These are phyloP conservation scores for Theileria orientalis DNA, from an alignment of 169 alveolate genomes.

Conservation along the genomic window DNA sequence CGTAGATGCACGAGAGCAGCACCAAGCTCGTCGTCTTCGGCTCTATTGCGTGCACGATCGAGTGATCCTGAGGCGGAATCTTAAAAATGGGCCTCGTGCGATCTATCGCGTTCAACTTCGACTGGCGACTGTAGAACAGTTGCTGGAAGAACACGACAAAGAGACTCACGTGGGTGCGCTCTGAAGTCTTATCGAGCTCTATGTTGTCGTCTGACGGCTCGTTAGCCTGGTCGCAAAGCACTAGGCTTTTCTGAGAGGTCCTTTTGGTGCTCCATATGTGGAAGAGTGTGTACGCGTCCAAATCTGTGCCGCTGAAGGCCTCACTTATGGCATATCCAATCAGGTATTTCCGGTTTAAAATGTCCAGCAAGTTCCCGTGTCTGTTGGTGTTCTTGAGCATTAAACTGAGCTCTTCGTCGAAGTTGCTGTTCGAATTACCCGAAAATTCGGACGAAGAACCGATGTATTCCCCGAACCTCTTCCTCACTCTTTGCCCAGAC, in stretches of 20 bases:
- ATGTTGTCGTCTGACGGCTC: slow-evolving; percentile 11
- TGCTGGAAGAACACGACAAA: slow-evolving; percentile 58
- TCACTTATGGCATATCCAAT: slow-evolving; percentile 59
- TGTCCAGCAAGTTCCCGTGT: slow-evolving; percentile 44
- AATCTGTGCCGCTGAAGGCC: slow-evolving; percentile 50
- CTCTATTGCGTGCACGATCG: slow-evolving; percentile 47
- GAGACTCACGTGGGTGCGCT: slow-evolving; percentile 13
- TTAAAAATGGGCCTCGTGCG: slow-evolving; percentile 46
- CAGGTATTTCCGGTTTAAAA: slow-evolving; percentile 45
- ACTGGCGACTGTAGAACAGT: slow-evolving; percentile 53
- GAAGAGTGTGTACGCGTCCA: slow-evolving; percentile 53
- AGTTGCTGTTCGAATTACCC: slow-evolving; percentile 47
- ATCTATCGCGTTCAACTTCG: slow-evolving; percentile 20
- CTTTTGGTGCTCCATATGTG: slow-evolving; percentile 45
- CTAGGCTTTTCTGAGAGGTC: slow-evolving; percentile 22
- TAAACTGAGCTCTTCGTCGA: slow-evolving; percentile 60
- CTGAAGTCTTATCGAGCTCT: slow-evolving; percentile 3
- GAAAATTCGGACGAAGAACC: slow-evolving; percentile 57
- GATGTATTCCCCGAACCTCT: slow-evolving; percentile 9
- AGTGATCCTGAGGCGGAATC: slow-evolving; percentile 52
- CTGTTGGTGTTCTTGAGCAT: slow-evolving; percentile 29
- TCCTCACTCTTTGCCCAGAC: background rate
- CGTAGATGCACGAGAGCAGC: slow-evolving; percentile 25
- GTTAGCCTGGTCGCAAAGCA: background rate
- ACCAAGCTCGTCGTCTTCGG: slow-evolving; percentile 50